Conservation (phyloP, 495 filamentous ascomycete species). For the Penicillium alfredii region DNA sequence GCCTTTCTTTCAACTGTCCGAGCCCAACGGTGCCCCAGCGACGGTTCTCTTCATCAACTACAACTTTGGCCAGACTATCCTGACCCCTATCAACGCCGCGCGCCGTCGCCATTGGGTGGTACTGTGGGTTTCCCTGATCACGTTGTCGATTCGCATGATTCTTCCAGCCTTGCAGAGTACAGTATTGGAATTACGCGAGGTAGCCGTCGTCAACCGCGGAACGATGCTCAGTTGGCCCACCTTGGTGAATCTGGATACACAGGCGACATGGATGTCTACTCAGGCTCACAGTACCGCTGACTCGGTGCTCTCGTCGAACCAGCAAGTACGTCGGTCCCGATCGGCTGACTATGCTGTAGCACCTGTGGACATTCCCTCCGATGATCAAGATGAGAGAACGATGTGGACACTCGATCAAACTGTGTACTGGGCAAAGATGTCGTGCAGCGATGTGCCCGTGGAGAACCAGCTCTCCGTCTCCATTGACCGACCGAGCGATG, state of each 20-base stretch:
- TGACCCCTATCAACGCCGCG: conserved; percentile 34
- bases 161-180: conserved; percentile 35
- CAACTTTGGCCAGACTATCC: conserved; percentile 37
- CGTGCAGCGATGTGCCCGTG: conserved; percentile 20
- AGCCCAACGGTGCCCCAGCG: conserved; percentile 32
- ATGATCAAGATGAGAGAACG: conserved; percentile 17
- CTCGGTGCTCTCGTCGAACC: conserved; percentile 16
- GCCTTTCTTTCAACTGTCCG: conserved; percentile 37
- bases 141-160: conserved; percentile 32
- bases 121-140: conserved; percentile 30
- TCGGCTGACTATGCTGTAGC: conserved; percentile 31
- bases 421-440: conserved; percentile 33
- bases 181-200: conserved; percentile 31
- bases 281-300: conserved; percentile 27
- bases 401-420: conserved; percentile 36
- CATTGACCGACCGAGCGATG: conserved; percentile 15
- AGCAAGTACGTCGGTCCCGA: conserved; percentile 21
- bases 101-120: conserved; percentile 36
- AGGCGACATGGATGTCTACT: conserved; percentile 32
- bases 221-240: conserved; percentile 32
- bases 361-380: conserved; percentile 31
- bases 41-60: conserved; percentile 39
- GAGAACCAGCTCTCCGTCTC: conserved; percentile 20
- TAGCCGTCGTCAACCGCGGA: conserved; percentile 18
- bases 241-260: conserved; percentile 25